phyloP scores from a whole-genome alignment of 805 yeast genomes.

The Geotrichum ghanense region DNA sequence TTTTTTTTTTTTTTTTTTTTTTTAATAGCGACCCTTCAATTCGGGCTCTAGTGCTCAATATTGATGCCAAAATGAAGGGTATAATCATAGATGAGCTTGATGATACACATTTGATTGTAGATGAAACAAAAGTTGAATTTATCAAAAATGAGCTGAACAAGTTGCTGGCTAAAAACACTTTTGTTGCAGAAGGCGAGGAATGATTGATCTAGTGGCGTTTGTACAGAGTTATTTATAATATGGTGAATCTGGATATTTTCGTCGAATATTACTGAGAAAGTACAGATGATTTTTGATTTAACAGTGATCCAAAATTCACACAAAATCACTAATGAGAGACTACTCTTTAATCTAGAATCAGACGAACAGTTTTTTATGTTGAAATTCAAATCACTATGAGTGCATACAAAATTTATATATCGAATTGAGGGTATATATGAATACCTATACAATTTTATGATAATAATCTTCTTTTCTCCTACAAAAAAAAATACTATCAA shows the following conservation, averaged over 20 bases:
- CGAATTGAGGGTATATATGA: too few species aligned
- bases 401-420: too few species aligned
- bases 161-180: constrained; percentile 70
- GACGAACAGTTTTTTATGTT: too few species aligned
- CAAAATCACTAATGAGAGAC: too few species aligned
- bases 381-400: too few species aligned
- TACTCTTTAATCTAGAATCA: too few species aligned
- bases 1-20: not conserved
- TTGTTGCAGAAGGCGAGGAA: constrained; percentile 68
- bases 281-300: too few species aligned
- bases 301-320: too few species aligned
- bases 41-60: constrained; percentile 69
- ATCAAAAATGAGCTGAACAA: constrained; percentile 70
- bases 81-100: constrained; percentile 73
- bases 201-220: not conserved
- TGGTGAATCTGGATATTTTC: not conserved
- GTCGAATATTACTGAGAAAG: too few species aligned
- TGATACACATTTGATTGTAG: constrained; percentile 80
- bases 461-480: too few species aligned
- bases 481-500: too few species aligned
- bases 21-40: constrained; percentile 75
- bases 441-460: too few species aligned
- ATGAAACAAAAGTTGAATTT: constrained; percentile 60
- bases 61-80: constrained; percentile 67
- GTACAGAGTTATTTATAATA: not conserved